Evolutionary conservation across 371 early-diverging fungal species (phyloP), one percentile per base, ranked within the genome.

Genomic region (Synchytrium microbalum): DNA sequence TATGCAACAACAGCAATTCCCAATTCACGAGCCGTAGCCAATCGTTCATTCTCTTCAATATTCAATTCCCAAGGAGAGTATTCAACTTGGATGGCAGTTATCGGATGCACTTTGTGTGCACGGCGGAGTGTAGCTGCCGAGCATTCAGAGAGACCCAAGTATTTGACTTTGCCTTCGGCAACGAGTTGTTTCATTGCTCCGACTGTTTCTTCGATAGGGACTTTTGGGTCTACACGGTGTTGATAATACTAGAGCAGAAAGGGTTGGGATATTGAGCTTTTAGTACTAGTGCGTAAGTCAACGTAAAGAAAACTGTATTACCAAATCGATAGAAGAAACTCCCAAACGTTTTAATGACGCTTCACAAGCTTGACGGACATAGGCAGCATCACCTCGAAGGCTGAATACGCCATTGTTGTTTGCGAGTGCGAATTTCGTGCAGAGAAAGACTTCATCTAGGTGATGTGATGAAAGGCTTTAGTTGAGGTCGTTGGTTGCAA

Each of bases 21-120:
- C 19, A 85, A 75, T 61, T 85, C 82, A n/a, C 80, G 70, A 59
- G 82, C 80, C 5, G 82, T 68, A 16, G 80, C 75, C 8, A 84
- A 63, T 31, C 79, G 60, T 2, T 76, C 84, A 67, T 84, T 79
- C 3, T 64, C 64, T 63, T 83, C 82, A 53, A 81, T 81, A 56
- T 80, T 76, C 25, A 79, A 70, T 25, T 72, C 57, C 80, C 81
- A 83, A 5, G 82, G 82, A 51, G 73, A 71, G 67, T 67, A 67
- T 33, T 72, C 69, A 29, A 68, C 53, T 65, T 87, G 80, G 27
- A 83, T 70, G 2, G 85, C 84, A 19, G 82, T 61, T 38, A 88
- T 86, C 26, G 84, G 86, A 66, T 88, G 86, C 1, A 88, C 73
- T 60, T 75, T 75, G 69, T 83, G 71, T 26, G 86, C 88, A 2